phyloP scores from a whole-genome alignment of 345 rosid genomes.

The Aethionema arabicum region DNA sequence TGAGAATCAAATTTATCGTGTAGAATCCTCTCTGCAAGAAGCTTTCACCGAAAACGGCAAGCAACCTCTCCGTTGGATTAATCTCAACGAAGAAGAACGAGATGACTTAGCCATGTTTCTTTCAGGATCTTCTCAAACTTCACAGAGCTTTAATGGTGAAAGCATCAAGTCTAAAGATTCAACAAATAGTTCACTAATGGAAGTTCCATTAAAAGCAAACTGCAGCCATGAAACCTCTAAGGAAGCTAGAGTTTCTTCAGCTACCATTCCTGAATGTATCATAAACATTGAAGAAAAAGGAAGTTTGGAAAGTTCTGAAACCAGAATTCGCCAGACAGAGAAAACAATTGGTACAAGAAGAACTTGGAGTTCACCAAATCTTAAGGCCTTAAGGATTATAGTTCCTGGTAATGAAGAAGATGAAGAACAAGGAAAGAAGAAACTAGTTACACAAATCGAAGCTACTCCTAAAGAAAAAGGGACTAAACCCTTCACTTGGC shows the following conservation, averaged over 20 bases:
- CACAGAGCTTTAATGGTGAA: conserved; percentile 25
- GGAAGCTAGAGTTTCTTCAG: conserved; percentile 26
- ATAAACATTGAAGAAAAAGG: conserved; percentile 40
- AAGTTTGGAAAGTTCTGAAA: conserved; percentile 42
- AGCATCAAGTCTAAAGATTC: conserved; percentile 27
- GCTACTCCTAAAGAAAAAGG: conserved; percentile 79
- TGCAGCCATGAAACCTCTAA: conserved; percentile 22
- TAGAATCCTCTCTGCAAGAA: conserved; percentile 58
- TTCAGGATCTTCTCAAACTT: conserved; percentile 50
- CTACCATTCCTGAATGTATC: conserved; percentile 31
- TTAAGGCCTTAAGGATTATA: conserved; percentile 57
- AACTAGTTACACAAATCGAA: conserved; percentile 41
- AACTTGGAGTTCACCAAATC: conserved; percentile 63
- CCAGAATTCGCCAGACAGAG: conserved; percentile 37
- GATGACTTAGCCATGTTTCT: conserved; percentile 81
- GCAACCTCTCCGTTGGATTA: conserved; percentile 69
- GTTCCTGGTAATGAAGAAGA: conserved; percentile 42
- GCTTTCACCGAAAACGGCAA: conserved; percentile 58
- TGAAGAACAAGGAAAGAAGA: conserved; percentile 37
- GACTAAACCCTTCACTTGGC: conserved; percentile 47
- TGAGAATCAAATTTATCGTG: conserved; percentile 54
- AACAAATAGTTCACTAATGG: not conserved
- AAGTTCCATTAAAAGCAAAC: conserved; percentile 23
- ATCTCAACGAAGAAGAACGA: conserved; percentile 70
- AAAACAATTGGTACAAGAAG: conserved; percentile 48